Conservation (phyloP, 106 monocot species). For the Dioscorea alata region DNA sequence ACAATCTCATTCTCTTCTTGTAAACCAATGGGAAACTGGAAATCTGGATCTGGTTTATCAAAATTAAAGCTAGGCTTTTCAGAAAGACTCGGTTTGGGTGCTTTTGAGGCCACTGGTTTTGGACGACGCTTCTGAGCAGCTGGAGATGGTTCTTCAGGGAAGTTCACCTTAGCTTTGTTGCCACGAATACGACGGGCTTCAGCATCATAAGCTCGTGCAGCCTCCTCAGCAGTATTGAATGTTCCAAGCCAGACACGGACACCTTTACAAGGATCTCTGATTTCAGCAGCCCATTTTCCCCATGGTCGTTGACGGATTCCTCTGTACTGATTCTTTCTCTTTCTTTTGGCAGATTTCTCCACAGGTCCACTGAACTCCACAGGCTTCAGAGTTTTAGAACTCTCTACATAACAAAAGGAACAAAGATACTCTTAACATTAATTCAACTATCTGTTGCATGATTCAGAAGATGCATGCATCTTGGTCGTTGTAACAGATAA, state of each 20-base stretch:
- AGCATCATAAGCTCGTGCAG: constrained; percentile 73
- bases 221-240: constrained; percentile 81
- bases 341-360: constrained; percentile 38
- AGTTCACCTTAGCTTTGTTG: constrained; percentile 81
- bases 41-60: constrained; percentile 1
- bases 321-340: constrained; percentile 70
- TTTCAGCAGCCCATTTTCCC: constrained; percentile 92
- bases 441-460: too few species aligned
- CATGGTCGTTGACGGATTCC: constrained; percentile 85
- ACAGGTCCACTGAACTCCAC: constrained; percentile 13
- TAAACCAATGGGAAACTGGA: constrained; percentile 19
- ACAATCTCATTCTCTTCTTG: constrained; percentile 6
- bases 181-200: constrained; percentile 75
- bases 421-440: too few species aligned
- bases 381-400: constrained; percentile 11
- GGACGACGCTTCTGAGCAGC: background rate
- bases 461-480: too few species aligned
- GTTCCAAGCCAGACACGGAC: constrained; percentile 90
- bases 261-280: constrained; percentile 78
- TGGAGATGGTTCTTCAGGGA: constrained; percentile 35
- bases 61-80: constrained; percentile 13
- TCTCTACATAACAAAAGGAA: background rate
- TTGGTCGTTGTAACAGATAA: too few species aligned
- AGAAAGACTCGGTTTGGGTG: constrained; percentile 10
- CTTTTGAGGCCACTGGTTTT: background rate